A percentile compares a stretch with the other conserved stretches of the same genome.
phyloP scores from a whole-genome alignment of 1,139 yeast genomes.

The Geotrichum candidum region DNA sequence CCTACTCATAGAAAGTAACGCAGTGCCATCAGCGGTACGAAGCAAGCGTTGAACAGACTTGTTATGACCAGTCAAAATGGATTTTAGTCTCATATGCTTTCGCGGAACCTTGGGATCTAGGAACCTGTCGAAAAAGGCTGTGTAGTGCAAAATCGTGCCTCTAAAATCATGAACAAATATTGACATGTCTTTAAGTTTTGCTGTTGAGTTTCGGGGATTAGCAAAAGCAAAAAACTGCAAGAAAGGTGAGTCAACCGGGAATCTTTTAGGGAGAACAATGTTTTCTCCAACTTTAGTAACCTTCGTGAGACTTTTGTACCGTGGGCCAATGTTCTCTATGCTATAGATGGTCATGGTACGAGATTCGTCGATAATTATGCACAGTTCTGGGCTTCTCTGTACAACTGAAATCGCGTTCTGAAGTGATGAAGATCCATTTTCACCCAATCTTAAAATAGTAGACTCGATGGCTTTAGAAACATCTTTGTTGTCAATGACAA shows the following conservation, averaged over 20 bases:
- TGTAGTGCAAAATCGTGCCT: constrained; percentile 46
- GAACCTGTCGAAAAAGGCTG: constrained; percentile 37
- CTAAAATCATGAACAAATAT: constrained; percentile 46
- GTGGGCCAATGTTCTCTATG: constrained; percentile 46
- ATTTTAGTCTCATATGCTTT: constrained; percentile 23
- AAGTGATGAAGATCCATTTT: constrained; percentile 14
- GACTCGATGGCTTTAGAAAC: constrained; percentile 40
- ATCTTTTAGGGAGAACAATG: constrained; percentile 12
- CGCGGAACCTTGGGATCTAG: constrained; percentile 25
- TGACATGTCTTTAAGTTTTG: constrained; percentile 33
- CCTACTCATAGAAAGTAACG: constrained; percentile 43
- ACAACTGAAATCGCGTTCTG: constrained; percentile 18
- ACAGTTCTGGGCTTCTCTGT: constrained; percentile 44
- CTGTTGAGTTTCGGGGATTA: constrained; percentile 11
- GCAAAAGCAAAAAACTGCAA: constrained; percentile 17
- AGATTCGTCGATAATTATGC: constrained; percentile 44
- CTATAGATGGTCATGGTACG: constrained; percentile 47
- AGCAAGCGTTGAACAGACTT: constrained; percentile 66
- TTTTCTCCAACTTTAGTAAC: constrained; percentile 24
- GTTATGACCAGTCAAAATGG: constrained; percentile 70
- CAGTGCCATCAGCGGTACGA: constrained; percentile 58
- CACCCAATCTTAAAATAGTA: constrained; percentile 22
- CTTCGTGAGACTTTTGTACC: constrained; percentile 42
- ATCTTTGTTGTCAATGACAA: constrained; percentile 54
- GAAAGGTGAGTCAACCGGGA: constrained; percentile 20